Conservation (phyloP, 768 basidiomycete species). For the Mycena vitilis region DNA sequence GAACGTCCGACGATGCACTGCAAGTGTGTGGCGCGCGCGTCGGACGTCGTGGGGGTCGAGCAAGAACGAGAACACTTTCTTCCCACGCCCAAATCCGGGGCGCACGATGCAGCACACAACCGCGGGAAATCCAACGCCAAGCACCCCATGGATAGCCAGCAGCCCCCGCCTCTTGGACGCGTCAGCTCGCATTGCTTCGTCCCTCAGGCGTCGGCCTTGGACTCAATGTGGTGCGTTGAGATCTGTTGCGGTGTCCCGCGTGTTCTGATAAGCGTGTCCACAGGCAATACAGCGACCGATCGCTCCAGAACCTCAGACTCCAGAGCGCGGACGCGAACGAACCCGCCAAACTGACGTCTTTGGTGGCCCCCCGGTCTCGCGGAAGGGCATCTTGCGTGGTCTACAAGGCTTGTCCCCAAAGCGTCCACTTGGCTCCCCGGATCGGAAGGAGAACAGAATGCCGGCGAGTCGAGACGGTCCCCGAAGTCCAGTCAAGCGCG, state of each 20-base stretch:
- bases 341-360: conserved; percentile 9
- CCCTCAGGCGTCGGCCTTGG: conserved; percentile 34
- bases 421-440: conserved; percentile 24
- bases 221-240: conserved; percentile 20
- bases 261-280: neutral
- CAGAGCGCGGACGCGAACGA: conserved; percentile 30
- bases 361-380: conserved; percentile 1
- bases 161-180: conserved; percentile 31
- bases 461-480: conserved; percentile 8
- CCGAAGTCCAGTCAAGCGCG: conserved; percentile 22
- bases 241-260: neutral
- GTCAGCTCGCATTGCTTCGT: conserved; percentile 23
- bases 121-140: conserved; percentile 32
- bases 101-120: conserved; percentile 47
- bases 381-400: conserved; percentile 22
- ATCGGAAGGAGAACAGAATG: conserved; percentile 33
- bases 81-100: too few species aligned
- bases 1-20: too few species aligned
- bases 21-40: too few species aligned
- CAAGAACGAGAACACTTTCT: too few species aligned
- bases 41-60: too few species aligned
- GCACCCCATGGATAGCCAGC: conserved; percentile 9
- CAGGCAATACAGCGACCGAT: neutral
- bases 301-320: neutral
- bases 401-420: conserved; percentile 31